Evolutionary conservation across 345 rosid species (phyloP), one percentile per base, ranked within the genome.

Genomic region (Raphanus sativus): DNA sequence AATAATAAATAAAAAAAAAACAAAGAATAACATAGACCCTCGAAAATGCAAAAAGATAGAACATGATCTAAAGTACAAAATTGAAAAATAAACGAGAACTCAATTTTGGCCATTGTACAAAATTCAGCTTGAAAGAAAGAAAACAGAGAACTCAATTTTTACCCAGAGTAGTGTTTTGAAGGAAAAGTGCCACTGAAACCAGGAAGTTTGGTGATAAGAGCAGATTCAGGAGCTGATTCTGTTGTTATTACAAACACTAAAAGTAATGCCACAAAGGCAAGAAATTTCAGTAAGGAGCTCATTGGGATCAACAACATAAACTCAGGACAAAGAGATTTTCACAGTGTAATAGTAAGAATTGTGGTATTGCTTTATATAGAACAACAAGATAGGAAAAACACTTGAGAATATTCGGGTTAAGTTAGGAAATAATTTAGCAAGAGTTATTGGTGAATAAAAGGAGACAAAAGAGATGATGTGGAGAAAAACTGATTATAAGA

Each of bases 81-180:
- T 33, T 34, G 28, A 63, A 29, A 64, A 64, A 48, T 5, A 12
- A 25, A 63, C 30, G 66, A n/a, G 13, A 63, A 24, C 52, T 42
- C 15, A 42, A 1, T 38, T 38, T 25, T 5, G 36, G 17, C 9
- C 16, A 11, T 11, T 28, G 4, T 26, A 59, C n/a, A 5, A 8
- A 15, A 10, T 58, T 58, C 13, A 58, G 2, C 12, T 45, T 1
- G 16, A 45, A 48, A 59, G n/a, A 26, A 25, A 58, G 7, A 5
- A 64, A 67, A 59, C 69, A 62, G 16, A 52, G 24, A 36, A 36
- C 9, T 72, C 1, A 16, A 38, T 13, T 4, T 5, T 48, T 59
- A 94, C 97, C 97, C 97, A 70, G 97, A 81, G 85, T 92, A 88
- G 77, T 94, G 97, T 48, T 94, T 87, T 16, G 97, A 94, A 75